These are phyloP conservation scores for Cladophialophora yegresii DNA, from an alignment of 2,329 filamentous ascomycete species.

Conservation along the genomic window DNA sequence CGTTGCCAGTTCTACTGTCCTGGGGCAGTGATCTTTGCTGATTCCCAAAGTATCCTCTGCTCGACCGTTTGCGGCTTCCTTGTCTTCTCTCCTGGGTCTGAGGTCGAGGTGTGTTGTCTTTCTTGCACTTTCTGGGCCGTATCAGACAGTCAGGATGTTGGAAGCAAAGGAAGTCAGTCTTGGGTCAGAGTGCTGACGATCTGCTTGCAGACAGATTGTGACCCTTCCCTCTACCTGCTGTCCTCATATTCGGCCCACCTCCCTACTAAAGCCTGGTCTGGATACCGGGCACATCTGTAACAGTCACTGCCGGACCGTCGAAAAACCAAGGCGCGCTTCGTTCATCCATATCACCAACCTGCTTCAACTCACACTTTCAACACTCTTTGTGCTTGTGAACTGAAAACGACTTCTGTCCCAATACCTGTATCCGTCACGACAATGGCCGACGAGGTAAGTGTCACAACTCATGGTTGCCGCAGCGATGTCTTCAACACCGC, in stretches of 20 bases:
- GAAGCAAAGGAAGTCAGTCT: neutral
- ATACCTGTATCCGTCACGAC: neutral
- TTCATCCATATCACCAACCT: neutral
- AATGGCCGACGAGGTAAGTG: conserved; percentile 31
- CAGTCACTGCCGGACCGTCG: neutral
- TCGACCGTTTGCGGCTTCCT: neutral
- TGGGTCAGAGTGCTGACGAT: conserved; percentile 18
- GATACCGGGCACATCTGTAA: conserved; percentile 3
- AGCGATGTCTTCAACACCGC: neutral
- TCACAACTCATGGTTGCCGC: neutral
- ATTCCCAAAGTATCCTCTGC: conserved; percentile 1
- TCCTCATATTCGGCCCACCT: neutral
- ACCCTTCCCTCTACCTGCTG: neutral
- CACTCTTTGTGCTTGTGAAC: neutral
- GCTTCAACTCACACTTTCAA: neutral
- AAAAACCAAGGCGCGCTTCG: neutral
- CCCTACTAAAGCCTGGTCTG: conserved; percentile 4
- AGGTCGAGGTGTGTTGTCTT: neutral
- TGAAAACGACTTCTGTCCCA: neutral
- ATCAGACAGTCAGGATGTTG: neutral
- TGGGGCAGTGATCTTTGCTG: neutral
- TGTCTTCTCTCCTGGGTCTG: conserved; percentile 1
- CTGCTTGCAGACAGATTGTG: conserved; percentile 12
- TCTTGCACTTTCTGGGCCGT: neutral
- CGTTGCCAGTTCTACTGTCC: neutral